Conservation (phyloP, 2,329 filamentous ascomycete species). For the Aspergillus vadensis region DNA sequence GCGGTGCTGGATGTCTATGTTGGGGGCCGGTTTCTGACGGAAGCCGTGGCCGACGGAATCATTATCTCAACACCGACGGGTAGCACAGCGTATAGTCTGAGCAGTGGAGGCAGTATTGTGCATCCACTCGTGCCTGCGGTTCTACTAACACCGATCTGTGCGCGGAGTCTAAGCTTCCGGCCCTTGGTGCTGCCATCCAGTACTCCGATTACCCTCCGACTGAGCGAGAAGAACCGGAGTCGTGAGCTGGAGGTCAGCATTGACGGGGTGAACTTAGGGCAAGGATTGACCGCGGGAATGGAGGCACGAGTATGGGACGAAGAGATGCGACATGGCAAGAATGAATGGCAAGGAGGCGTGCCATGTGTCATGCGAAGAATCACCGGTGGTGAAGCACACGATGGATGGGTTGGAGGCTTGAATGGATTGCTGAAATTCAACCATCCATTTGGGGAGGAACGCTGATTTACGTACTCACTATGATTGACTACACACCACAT, state of each 20-base stretch:
- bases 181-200: conserved; percentile 86
- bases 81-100: conserved; percentile 93
- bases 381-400: conserved; percentile 62
- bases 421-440: conserved; percentile 97
- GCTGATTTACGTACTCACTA: conserved; percentile 3
- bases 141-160: conserved; percentile 90
- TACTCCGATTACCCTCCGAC: conserved; percentile 76
- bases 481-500: too few relatives aligned
- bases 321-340: conserved; percentile 60
- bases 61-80: conserved; percentile 92
- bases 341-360: conserved; percentile 73
- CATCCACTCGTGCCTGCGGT: conserved; percentile 89
- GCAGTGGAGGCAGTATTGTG: conserved; percentile 87
- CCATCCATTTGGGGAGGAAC: conserved; percentile 81
- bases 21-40: conserved; percentile 84
- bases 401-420: conserved; percentile 94
- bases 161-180: conserved; percentile 86
- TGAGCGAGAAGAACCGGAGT: conserved; percentile 78
- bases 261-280: conserved; percentile 68
- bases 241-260: conserved; percentile 77
- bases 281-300: conserved; percentile 70
- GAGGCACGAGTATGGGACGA: conserved; percentile 90
- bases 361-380: conserved; percentile 80
- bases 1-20: conserved; percentile 90
- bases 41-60: conserved; percentile 93